These are phyloP conservation scores for Dactylis glomerata DNA, from an alignment of 176 grass and related monocot genomes.

Conservation along the genomic window DNA sequence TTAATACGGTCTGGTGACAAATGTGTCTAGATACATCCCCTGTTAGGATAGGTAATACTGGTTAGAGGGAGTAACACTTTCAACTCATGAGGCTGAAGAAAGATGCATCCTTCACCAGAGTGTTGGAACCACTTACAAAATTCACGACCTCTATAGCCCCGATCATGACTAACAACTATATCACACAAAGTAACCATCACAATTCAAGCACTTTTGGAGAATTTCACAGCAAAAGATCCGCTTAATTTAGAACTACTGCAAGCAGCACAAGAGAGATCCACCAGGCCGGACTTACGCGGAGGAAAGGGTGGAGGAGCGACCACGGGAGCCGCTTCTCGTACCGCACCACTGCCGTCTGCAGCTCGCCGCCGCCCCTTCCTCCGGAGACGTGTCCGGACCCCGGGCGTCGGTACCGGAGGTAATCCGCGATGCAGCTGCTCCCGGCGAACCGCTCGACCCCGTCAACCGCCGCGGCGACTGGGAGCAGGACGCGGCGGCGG, in stretches of 20 bases:
- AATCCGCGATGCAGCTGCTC: slow-evolving; percentile 52
- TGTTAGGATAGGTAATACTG: too few relatives aligned
- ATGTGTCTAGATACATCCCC: too few relatives aligned
- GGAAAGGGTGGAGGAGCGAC: slow-evolving; percentile 58
- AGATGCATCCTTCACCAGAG: neutral
- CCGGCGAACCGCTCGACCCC: slow-evolving; percentile 31
- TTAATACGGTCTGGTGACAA: too few relatives aligned
- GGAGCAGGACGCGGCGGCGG: neutral
- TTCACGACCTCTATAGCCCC: neutral
- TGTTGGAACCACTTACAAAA: neutral
- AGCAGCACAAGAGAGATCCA: neutral
- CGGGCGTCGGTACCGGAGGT: slow-evolving; percentile 61
- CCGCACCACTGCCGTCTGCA: slow-evolving; percentile 80
- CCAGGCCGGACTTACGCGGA: slow-evolving; percentile 38
- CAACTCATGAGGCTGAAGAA: neutral
- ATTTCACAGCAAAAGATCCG: neutral
- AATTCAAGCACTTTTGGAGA: neutral
- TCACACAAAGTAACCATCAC: neutral
- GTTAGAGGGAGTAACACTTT: too few relatives aligned
- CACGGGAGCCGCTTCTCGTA: slow-evolving; percentile 73
- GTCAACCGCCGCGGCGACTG: neutral
- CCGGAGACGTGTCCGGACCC: neutral
- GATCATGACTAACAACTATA: neutral
- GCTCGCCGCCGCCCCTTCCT: slow-evolving; percentile 36
- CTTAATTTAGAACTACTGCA: too few relatives aligned